Percentiles rank a stretch among this genome's conserved stretches.
Evolutionary conservation across 805 yeast species (phyloP).

Genomic region (Yamadazyma endophytica): DNA sequence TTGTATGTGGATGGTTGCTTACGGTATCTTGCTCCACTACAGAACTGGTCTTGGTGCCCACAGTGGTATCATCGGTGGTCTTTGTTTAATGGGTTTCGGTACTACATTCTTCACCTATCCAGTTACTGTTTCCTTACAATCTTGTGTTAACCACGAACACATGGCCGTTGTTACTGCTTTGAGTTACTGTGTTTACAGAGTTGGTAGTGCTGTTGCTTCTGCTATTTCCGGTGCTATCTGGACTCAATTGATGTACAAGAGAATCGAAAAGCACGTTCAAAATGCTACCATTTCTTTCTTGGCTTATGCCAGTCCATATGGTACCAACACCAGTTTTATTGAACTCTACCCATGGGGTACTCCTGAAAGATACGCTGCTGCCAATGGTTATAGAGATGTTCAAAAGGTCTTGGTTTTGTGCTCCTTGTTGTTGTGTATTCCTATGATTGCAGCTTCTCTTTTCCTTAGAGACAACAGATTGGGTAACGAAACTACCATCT

Average conservation of each 20-base stretch:
- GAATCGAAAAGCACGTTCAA: slow-evolving; percentile 30
- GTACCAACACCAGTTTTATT: slow-evolving; percentile 30
- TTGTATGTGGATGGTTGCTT: slow-evolving; percentile 52
- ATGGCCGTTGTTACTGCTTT: slow-evolving; percentile 60
- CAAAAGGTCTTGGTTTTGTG: slow-evolving; percentile 55
- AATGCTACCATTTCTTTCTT: slow-evolving; percentile 21
- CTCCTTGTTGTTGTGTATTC: slow-evolving; percentile 52
- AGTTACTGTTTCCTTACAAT: slow-evolving; percentile 55
- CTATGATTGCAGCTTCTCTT: slow-evolving; percentile 44
- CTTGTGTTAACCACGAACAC: slow-evolving; percentile 55
- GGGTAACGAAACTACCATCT: slow-evolving; percentile 23
- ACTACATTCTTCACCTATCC: slow-evolving; percentile 69
- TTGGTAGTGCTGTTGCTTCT: slow-evolving; percentile 61
- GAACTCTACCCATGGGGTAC: slow-evolving; percentile 54
- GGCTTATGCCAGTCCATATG: slow-evolving; percentile 42
- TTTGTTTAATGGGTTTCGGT: slow-evolving; percentile 63
- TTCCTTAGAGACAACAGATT: slow-evolving; percentile 51
- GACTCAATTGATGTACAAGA: slow-evolving; percentile 56
- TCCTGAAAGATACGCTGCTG: slow-evolving; percentile 56
- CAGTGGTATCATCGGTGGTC: slow-evolving; percentile 60
- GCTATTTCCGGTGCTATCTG: slow-evolving; percentile 70
- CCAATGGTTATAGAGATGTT: slow-evolving; percentile 52
- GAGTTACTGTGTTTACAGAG: slow-evolving; percentile 51
- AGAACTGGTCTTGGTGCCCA: slow-evolving; percentile 43
- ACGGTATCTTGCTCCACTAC: slow-evolving; percentile 56